Percentiles rank a stretch among this genome's conserved stretches.
Conservation (phyloP, 805 yeast species). For the Metschnikowia lachancei region DNA sequence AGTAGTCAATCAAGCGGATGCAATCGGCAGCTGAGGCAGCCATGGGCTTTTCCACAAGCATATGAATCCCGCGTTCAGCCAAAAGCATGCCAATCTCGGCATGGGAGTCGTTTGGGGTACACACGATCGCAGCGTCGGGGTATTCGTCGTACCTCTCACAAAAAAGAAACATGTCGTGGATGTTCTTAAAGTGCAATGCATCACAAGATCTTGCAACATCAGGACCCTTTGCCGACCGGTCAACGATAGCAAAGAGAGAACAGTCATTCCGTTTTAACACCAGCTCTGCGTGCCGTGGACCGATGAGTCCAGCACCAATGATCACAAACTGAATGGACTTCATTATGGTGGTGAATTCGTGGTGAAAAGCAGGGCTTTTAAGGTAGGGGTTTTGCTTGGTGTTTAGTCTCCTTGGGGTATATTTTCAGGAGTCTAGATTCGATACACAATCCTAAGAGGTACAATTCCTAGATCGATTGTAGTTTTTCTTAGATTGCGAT, state of each 20-base stretch:
- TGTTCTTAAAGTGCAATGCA: conserved; percentile 20
- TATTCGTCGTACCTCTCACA: conserved; percentile 20
- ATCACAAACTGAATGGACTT: conserved; percentile 15
- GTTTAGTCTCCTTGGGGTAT: not conserved
- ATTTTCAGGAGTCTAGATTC: not conserved
- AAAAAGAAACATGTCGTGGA: conserved; percentile 21
- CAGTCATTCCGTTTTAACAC: conserved; percentile 21
- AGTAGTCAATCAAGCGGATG: conserved; percentile 29
- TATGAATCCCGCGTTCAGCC: conserved; percentile 35
- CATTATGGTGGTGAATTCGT: not conserved
- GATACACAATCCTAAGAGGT: no score
- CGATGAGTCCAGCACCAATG: conserved; percentile 30
- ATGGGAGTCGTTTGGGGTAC: conserved; percentile 44
- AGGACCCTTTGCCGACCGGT: conserved; percentile 25
- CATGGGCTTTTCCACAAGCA: conserved; percentile 42
- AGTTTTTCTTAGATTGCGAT: no score
- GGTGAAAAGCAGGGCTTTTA: not conserved
- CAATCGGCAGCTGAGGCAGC: conserved; percentile 36
- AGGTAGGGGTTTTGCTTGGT: no score
- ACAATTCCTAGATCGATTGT: no score
- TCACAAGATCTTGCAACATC: conserved; percentile 20
- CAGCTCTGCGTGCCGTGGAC: conserved; percentile 29
- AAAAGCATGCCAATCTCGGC: conserved; percentile 32
- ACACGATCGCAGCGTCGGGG: conserved; percentile 42
- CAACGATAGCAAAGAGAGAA: conserved; percentile 26